phyloP scores from a whole-genome alignment of 352 stramenopile genomes.

The Phytopythium chamaehyphon region DNA sequence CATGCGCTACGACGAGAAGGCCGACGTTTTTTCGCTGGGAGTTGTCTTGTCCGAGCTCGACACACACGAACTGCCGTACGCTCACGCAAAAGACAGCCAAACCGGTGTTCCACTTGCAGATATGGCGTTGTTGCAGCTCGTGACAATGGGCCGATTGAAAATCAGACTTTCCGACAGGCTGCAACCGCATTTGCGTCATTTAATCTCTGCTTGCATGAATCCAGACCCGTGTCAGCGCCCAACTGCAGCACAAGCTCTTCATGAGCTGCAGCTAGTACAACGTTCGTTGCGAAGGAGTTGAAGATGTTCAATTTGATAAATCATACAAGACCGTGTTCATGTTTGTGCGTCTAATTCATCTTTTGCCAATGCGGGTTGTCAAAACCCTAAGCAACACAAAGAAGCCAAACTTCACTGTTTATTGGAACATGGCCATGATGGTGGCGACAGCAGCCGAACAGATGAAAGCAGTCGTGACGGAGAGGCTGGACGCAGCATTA shows the following conservation, averaged over 20 bases:
- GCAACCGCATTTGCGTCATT: slow-evolving; percentile 7
- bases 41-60: slow-evolving; percentile 23
- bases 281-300: background rate
- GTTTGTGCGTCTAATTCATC: too few species aligned
- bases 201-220: slow-evolving; percentile 11
- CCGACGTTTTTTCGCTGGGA: slow-evolving; percentile 37
- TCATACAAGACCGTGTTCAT: too few species aligned
- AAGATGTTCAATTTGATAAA: too few species aligned
- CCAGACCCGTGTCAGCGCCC: slow-evolving; percentile 13
- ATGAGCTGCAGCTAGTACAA: slow-evolving; percentile 20
- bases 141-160: slow-evolving; percentile 15
- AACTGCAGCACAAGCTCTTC: slow-evolving; percentile 22
- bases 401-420: background rate
- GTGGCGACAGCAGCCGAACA: slow-evolving; percentile 12
- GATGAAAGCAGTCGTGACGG: slow-evolving; percentile 10
- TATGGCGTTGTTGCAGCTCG: slow-evolving; percentile 26
- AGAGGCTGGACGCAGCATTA: slow-evolving; percentile 7
- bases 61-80: slow-evolving; percentile 25
- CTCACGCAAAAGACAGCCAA: slow-evolving; percentile 15
- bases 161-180: slow-evolving; percentile 14
- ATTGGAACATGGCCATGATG: slow-evolving; percentile 17
- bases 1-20: slow-evolving; percentile 26
- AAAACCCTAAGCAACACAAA: too few species aligned
- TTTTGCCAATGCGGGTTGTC: too few species aligned
- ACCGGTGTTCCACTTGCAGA: slow-evolving; percentile 8